Conservation (phyloP, 164 flowering plant species). For the Pachysandra terminalis region DNA sequence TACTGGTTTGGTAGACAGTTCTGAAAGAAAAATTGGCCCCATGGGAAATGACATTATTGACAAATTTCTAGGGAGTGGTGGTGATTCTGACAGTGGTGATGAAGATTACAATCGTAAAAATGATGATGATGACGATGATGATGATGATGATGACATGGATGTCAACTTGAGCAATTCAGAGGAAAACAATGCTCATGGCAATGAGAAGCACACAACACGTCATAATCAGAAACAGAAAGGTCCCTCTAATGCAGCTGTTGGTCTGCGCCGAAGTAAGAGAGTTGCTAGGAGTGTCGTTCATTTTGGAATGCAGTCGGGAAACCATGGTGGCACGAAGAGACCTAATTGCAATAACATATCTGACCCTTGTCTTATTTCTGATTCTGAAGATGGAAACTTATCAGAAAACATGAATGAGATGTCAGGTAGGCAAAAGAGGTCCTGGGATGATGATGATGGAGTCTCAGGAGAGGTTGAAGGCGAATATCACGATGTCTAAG, state of each 20-base stretch:
- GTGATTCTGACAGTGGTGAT: constrained; percentile 18
- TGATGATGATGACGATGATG: constrained; percentile 1
- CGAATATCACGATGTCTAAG: too few relatives aligned
- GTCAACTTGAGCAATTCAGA: constrained; percentile 11
- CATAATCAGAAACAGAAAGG: constrained; percentile 10
- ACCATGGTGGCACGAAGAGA: constrained; percentile 26
- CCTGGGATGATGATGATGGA: constrained; percentile 3
- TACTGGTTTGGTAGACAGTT: constrained; percentile 7
- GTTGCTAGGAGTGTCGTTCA: constrained; percentile 16
- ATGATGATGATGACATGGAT: constrained; percentile 9
- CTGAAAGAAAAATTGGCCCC: neutral
- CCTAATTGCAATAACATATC: constrained; percentile 30
- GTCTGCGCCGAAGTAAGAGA: constrained; percentile 34
- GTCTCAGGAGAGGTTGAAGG: constrained; percentile 4
- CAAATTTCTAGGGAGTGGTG: constrained; percentile 8
- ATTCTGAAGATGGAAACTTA: constrained; percentile 35
- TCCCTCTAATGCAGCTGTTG: constrained; percentile 13
- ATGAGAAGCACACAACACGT: neutral
- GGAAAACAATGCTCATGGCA: constrained; percentile 12
- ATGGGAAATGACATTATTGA: constrained; percentile 5
- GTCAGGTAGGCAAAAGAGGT: neutral
- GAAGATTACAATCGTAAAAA: constrained; percentile 15
- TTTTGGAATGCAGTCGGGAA: constrained; percentile 9
- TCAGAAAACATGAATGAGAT: neutral
- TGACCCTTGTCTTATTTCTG: constrained; percentile 20